These are phyloP conservation scores for Pharus latifolius DNA, from an alignment of 176 grass and related monocot genomes.

Conservation along the genomic window DNA sequence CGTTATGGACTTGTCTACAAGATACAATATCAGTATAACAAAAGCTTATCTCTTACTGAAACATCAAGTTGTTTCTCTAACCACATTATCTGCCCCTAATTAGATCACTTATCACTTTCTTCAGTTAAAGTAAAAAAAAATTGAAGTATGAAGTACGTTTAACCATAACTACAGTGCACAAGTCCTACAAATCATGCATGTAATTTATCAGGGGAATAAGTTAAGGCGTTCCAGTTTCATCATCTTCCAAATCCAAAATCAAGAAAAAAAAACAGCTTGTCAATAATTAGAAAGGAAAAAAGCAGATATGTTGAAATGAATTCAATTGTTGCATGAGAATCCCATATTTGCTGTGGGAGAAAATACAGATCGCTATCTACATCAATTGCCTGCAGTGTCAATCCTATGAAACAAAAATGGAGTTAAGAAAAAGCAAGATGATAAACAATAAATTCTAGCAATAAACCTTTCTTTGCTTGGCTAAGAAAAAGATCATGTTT, in stretches of 20 bases:
- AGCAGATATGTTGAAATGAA: slow-evolving; percentile 2
- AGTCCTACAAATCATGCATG: background rate
- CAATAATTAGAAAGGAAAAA: background rate
- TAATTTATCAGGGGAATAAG: background rate
- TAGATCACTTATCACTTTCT: no score
- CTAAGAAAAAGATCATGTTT: slow-evolving; percentile 20
- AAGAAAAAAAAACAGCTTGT: background rate
- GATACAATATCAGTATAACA: background rate
- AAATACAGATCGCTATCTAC: slow-evolving; percentile 18
- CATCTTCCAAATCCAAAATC: background rate
- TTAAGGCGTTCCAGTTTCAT: background rate
- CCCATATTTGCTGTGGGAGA: background rate
- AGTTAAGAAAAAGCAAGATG: background rate
- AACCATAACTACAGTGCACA: background rate
- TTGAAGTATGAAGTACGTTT: background rate
- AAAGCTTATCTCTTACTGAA: background rate
- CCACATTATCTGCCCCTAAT: background rate
- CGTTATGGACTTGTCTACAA: background rate
- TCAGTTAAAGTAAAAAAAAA: no score
- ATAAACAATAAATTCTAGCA: background rate
- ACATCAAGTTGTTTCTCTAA: background rate
- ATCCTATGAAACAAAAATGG: background rate
- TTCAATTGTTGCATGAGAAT: slow-evolving; percentile 7
- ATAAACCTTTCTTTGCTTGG: background rate
- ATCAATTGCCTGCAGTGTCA: background rate